Conservation (phyloP, 129 eudicot species). For the Helichrysum umbraculigerum region DNA sequence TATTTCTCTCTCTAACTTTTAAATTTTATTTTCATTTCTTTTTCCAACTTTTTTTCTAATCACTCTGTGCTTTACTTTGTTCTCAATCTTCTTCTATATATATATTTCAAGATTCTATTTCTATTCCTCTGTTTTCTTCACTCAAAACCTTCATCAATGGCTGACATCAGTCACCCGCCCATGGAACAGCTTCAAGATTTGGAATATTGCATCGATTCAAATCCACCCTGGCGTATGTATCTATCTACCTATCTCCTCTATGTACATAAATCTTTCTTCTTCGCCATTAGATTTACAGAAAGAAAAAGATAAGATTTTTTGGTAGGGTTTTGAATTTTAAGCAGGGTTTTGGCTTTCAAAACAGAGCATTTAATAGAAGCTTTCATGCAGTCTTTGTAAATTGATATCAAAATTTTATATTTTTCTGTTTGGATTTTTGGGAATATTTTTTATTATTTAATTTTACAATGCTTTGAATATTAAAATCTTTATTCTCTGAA, state of each 20-base stretch:
- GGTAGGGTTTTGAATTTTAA: neutral
- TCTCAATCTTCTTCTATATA: conserved; percentile 36
- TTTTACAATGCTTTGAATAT: neutral
- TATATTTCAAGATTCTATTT: conserved; percentile 17
- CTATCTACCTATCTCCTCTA: neutral
- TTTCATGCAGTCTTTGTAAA: conserved; percentile 20
- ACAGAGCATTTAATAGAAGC: conserved; percentile 25
- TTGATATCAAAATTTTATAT: neutral
- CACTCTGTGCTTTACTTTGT: conserved; percentile 45
- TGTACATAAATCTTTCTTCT: no score
- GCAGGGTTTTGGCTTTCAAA: conserved; percentile 19
- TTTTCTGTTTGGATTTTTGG: conserved; percentile 19
- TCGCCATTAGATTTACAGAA: neutral
- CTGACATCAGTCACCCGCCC: conserved; percentile 83
- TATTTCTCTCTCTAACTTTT: conserved; percentile 31
- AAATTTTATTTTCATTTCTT: conserved; percentile 32
- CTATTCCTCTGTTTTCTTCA: conserved; percentile 28
- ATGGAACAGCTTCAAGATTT: conserved; percentile 99
- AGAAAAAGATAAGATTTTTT: neutral
- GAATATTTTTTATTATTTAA: neutral
- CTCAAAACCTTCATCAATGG: conserved; percentile 51
- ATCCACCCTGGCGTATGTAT: conserved; percentile 93
- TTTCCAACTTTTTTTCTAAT: conserved; percentile 36
- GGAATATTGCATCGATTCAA: conserved; percentile 95
- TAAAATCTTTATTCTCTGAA: conserved; percentile 20